Percentiles rank a stretch among this genome's conserved stretches.
phyloP scores from a whole-genome alignment of 75 land plant genomes.

The Pinus tabuliformis region DNA sequence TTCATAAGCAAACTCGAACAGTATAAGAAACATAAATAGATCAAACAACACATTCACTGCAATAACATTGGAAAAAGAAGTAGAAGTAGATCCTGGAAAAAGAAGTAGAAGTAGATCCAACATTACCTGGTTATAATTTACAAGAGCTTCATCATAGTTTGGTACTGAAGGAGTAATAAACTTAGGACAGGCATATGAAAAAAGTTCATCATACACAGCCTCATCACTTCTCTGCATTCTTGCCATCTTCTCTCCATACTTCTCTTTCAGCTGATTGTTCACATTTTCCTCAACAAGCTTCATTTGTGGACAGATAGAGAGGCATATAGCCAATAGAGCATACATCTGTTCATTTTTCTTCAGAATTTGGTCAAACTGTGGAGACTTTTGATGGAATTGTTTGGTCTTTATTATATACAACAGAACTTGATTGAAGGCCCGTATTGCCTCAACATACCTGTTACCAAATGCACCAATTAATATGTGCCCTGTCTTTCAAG shows the following conservation, averaged over 20 bases:
- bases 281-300: conserved; percentile 93
- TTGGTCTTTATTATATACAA: conserved; percentile 85
- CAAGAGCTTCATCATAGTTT: conserved; percentile 79
- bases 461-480: neutral
- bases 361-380: conserved; percentile 91
- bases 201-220: conserved; percentile 88
- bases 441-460: conserved; percentile 88
- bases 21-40: neutral
- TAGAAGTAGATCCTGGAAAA: neutral
- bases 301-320: conserved; percentile 87
- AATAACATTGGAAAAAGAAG: neutral
- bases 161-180: conserved; percentile 93
- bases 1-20: neutral
- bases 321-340: conserved; percentile 83
- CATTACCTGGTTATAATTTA: conserved; percentile 89
- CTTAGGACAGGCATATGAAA: conserved; percentile 95
- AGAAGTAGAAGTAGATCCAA: neutral
- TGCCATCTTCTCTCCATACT: conserved; percentile 87
- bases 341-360: conserved; percentile 99
- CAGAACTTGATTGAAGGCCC: conserved; percentile 86
- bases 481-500: neutral
- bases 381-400: conserved; percentile 86
- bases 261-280: conserved; percentile 78
- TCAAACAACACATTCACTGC: neutral
- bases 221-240: conserved; percentile 91